phyloP scores from a whole-genome alignment of 2,329 filamentous ascomycete species.

The Fusarium multiceps region DNA sequence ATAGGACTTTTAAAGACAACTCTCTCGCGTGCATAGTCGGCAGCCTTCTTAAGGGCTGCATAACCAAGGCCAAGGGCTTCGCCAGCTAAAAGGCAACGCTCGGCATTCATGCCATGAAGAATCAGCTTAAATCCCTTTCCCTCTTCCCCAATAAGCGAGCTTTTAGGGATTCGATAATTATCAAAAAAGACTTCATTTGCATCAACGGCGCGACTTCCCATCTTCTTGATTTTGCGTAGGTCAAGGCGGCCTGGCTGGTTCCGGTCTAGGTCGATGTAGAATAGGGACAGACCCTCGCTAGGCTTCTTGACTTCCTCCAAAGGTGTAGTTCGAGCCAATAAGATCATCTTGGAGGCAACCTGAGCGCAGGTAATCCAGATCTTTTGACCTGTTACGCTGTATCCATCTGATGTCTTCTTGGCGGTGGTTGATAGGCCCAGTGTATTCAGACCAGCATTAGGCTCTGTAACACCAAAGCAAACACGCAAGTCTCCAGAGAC shows the following conservation, averaged over 20 bases:
- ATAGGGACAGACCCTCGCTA: constrained; percentile 81
- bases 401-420: constrained; percentile 65
- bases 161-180: constrained; percentile 73
- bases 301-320: constrained; percentile 74
- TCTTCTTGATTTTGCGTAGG: constrained; percentile 81
- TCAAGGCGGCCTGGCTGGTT: constrained; percentile 66
- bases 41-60: constrained; percentile 71
- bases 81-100: constrained; percentile 79
- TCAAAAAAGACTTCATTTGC: constrained; percentile 93
- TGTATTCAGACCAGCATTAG: constrained; percentile 83
- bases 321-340: constrained; percentile 80
- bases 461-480: constrained; percentile 87
- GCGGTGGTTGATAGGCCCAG: constrained; percentile 75
- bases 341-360: constrained; percentile 83
- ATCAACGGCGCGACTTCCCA: constrained; percentile 85
- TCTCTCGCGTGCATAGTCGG: constrained; percentile 74
- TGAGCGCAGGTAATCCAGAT: constrained; percentile 92
- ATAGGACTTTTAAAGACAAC: constrained; percentile 73
- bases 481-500: constrained; percentile 77
- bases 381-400: constrained; percentile 80
- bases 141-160: constrained; percentile 76
- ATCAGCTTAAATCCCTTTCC: constrained; percentile 83
- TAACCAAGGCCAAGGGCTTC: constrained; percentile 86
- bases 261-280: constrained; percentile 81
- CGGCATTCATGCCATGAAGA: constrained; percentile 83